Percentiles rank a stretch among this genome's conserved stretches.
Conservation (phyloP, 768 basidiomycete species). For the Suillus tomentosus region DNA sequence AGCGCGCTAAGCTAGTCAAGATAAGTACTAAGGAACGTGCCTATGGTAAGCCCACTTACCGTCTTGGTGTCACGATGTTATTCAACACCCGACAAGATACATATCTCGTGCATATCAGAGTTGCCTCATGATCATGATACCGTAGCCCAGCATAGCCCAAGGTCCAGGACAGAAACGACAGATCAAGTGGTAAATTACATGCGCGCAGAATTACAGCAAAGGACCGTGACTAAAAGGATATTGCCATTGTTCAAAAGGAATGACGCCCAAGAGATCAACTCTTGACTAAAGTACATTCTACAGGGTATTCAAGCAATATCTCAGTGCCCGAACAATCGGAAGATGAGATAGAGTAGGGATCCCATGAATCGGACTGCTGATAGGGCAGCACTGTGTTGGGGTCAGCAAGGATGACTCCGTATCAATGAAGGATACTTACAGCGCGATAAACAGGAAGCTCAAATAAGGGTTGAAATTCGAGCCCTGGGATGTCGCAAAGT, state of each 20-base stretch:
- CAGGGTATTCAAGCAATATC: background rate
- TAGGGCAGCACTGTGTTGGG: slow-evolving; percentile 61
- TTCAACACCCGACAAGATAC: background rate
- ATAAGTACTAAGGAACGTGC: background rate
- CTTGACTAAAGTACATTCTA: slow-evolving; percentile 1
- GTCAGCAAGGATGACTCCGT: background rate
- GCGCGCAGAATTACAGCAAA: background rate
- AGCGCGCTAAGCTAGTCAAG: background rate
- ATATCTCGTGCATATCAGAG: too few species aligned
- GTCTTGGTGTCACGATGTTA: background rate
- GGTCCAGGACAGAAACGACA: background rate
- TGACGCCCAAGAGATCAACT: background rate
- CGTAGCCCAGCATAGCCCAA: background rate
- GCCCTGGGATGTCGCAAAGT: slow-evolving; percentile 51
- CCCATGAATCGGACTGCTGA: slow-evolving; percentile 82
- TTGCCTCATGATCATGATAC: background rate
- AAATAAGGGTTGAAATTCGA: slow-evolving; percentile 88
- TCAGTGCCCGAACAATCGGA: slow-evolving; percentile 61
- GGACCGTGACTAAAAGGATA: background rate
- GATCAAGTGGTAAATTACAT: slow-evolving; percentile 1
- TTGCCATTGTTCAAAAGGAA: background rate
- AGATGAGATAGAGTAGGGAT: slow-evolving; percentile 74
- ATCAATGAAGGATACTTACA: slow-evolving; percentile 36
- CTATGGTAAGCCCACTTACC: background rate
- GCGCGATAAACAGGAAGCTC: slow-evolving; percentile 73